A percentile compares a stretch with the other conserved stretches of the same genome.
Evolutionary conservation across 495 filamentous ascomycete genomes (phyloP).

Genomic region (Zalerion maritima): DNA sequence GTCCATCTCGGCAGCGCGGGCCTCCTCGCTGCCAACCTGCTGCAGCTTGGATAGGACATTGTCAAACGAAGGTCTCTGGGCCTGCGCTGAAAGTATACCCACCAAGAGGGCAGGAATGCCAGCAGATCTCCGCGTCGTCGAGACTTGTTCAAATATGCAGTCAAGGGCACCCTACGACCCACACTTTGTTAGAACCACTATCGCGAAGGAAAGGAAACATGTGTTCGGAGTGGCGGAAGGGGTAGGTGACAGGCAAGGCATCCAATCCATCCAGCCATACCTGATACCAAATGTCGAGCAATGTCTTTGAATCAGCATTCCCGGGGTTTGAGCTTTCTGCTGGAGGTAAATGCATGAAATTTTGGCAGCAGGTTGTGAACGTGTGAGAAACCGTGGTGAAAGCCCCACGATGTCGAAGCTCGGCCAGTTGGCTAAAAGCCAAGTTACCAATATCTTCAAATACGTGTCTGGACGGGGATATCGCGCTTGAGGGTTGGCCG

Average conservation of each 20-base stretch:
- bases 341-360: conserved; percentile 31
- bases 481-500: conserved; percentile 13
- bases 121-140: conserved; percentile 82
- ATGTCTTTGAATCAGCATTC: conserved; percentile 9
- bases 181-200: conserved; percentile 8
- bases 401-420: conserved; percentile 77
- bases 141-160: conserved; percentile 53
- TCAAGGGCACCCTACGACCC: conserved; percentile 36
- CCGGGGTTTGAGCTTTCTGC: conserved; percentile 17
- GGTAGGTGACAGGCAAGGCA: no score
- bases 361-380: conserved; percentile 61
- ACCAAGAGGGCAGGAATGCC: conserved; percentile 77
- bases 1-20: conserved; percentile 35
- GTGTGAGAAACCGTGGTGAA: conserved; percentile 88
- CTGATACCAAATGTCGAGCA: conserved; percentile 53
- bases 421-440: conserved; percentile 66
- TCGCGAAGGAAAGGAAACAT: no score
- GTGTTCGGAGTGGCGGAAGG: no score
- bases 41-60: conserved; percentile 33
- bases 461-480: conserved; percentile 23
- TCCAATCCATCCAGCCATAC: conserved; percentile 32
- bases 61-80: conserved; percentile 32
- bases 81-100: conserved; percentile 51
- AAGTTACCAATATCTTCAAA: conserved; percentile 48
- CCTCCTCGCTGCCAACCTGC: conserved; percentile 40